Conservation (phyloP, 495 filamentous ascomycete genomes). For the Evansstolkia leycettana region DNA sequence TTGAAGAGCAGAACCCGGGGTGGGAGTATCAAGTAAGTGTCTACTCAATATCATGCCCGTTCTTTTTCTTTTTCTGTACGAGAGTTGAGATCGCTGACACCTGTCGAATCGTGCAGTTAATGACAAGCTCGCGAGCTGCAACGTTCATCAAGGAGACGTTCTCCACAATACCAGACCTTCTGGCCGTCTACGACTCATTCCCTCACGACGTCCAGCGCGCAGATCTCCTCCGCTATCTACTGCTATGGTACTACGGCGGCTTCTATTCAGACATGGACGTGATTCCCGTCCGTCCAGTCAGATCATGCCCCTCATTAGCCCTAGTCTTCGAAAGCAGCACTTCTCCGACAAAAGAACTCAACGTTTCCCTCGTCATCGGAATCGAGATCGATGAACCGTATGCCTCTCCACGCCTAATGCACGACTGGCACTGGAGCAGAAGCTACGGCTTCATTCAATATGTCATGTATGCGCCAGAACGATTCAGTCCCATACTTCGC, state of each 20-base stretch:
- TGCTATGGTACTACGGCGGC: slow-evolving; percentile 36
- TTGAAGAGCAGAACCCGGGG: slow-evolving; percentile 17
- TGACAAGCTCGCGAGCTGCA: slow-evolving; percentile 17
- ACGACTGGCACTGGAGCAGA: slow-evolving; percentile 27
- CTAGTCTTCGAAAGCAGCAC: slow-evolving; percentile 7
- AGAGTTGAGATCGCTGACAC: neutral
- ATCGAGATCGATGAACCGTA: slow-evolving; percentile 31
- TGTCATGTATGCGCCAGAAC: slow-evolving; percentile 25
- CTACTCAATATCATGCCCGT: neutral
- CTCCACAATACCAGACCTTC: slow-evolving; percentile 18
- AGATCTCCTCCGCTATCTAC: slow-evolving; percentile 37
- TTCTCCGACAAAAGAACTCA: slow-evolving; percentile 4
- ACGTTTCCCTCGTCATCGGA: slow-evolving; percentile 26
- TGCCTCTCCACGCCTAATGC: slow-evolving; percentile 20
- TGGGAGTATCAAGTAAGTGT: slow-evolving; percentile 22
- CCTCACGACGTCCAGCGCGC: slow-evolving; percentile 27
- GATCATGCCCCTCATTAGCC: slow-evolving; percentile 16
- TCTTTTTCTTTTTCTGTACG: neutral
- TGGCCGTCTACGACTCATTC: slow-evolving; percentile 18
- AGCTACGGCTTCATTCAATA: slow-evolving; percentile 31
- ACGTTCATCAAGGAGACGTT: slow-evolving; percentile 17
- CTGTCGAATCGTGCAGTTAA: slow-evolving; percentile 7
- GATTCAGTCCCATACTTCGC: slow-evolving; percentile 27
- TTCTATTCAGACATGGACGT: slow-evolving; percentile 40
- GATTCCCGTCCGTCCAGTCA: slow-evolving; percentile 19